Base-by-base conservation (phyloP, 208 protist species). In the Leishmania gerbilli region DNA sequence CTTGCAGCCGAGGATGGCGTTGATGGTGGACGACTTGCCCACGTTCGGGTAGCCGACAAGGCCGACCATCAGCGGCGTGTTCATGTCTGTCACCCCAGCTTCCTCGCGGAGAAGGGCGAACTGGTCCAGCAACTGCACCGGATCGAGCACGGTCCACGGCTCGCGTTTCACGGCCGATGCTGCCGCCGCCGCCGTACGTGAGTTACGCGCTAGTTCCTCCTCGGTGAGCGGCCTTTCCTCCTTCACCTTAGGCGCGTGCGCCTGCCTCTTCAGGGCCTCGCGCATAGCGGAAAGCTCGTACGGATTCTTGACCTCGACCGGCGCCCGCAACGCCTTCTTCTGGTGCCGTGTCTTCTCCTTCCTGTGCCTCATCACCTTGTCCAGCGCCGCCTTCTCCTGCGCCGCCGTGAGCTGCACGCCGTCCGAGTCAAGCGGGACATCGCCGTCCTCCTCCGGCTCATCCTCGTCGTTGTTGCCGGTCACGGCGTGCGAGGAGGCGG, bases 1-100 rank as follows among this genome's bases (percentile, higher is more conserved):
- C 90, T 99, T 99, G 42, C 85, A 90, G 51, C 93, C 91, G 68
- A 95, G 92, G 49, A 99, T 92, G 0, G 96, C 97, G 91, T 99
- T 99, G 83, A 99, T 99, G 0, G 98, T 99, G 40, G 94, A 98
- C 7, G 92, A 98, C 90, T 99, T 99, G 77, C 99, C 99, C 47
- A 99, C 99, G 87, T 99, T 99, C 1, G 99, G 99, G 91, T 99
- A 99, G 11, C 99, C 99, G 15, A 99, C 98, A 47, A 99, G 87
- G 55, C 98, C 98, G 2, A 99, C 90, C 86, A 98, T 95, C 37
- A 98, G 78, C 2, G 93, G 90, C 21, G 83, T 87, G 62, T 90
- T 84, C 60, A 76, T 51, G 31, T 84, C 76, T 11, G 76, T 84
- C 42, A 93, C 87, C 9, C 87, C 87, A 7, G 79, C 81, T 67